A percentile compares a stretch with the other conserved stretches of the same genome.
Conservation (phyloP, 2,329 filamentous ascomycete species). For the Graphilbum fragrans region DNA sequence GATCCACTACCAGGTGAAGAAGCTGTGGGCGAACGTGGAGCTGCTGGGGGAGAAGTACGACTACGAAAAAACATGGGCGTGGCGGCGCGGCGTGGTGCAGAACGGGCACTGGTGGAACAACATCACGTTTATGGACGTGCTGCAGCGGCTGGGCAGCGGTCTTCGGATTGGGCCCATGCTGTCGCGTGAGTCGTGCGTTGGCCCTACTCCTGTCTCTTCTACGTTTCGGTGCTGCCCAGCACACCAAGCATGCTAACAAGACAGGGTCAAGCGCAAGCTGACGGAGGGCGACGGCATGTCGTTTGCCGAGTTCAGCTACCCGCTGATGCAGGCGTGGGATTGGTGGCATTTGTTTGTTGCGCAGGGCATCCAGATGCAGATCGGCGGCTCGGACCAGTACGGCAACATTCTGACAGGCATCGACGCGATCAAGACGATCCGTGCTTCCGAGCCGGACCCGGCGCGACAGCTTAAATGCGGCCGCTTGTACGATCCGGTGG, state of each 20-base stretch:
- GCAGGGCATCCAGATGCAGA: conserved; percentile 65
- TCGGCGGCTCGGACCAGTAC: conserved; percentile 91
- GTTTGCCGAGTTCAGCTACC: conserved; percentile 85
- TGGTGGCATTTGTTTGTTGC: conserved; percentile 77
- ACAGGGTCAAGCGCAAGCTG: conserved; percentile 66
- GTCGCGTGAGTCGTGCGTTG: conserved; percentile 38
- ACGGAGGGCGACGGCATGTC: conserved; percentile 86
- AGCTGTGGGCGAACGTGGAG: conserved; percentile 65
- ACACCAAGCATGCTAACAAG: neutral
- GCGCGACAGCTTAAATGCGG: conserved; percentile 23
- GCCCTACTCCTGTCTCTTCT: too few relatives aligned
- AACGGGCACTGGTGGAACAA: conserved; percentile 77
- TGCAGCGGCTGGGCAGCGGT: conserved; percentile 59
- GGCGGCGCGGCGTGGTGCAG: conserved; percentile 59
- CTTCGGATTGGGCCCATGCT: conserved; percentile 80
- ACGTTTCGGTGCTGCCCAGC: too few relatives aligned
- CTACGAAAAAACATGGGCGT: conserved; percentile 49
- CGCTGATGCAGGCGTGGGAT: conserved; percentile 89
- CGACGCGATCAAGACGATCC: conserved; percentile 68
- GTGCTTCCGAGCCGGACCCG: conserved; percentile 39
- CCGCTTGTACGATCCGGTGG: conserved; percentile 51
- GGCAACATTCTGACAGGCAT: conserved; percentile 91
- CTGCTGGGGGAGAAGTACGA: conserved; percentile 52
- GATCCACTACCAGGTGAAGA: conserved; percentile 58
- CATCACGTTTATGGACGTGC: conserved; percentile 59